These are phyloP conservation scores for Stephanodiscus minutulus DNA, from an alignment of 108 stramenopile species.

Conservation along the genomic window DNA sequence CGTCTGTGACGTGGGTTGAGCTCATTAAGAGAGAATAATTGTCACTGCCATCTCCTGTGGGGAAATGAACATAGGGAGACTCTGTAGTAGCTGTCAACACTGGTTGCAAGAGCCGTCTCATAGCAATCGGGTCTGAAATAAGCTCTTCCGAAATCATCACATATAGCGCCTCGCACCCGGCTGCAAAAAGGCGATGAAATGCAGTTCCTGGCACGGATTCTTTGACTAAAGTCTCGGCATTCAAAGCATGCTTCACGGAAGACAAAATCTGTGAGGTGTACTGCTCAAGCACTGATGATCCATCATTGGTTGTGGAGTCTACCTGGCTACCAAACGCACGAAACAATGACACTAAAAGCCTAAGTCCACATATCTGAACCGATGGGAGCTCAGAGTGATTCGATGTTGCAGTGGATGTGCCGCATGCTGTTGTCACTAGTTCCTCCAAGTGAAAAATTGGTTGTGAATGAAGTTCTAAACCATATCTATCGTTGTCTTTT, in stretches of 20 bases:
- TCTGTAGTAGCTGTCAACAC: slow-evolving; percentile 44
- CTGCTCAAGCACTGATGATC: slow-evolving; percentile 58
- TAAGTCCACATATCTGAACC: slow-evolving; percentile 66
- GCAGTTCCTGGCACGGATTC: slow-evolving; percentile 42
- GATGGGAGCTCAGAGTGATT: slow-evolving; percentile 74
- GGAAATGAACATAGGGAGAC: slow-evolving; percentile 38
- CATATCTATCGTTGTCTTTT: slow-evolving; percentile 1
- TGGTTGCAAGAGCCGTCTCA: slow-evolving; percentile 70
- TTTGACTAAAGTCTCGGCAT: slow-evolving; percentile 30
- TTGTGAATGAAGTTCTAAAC: slow-evolving; percentile 24
- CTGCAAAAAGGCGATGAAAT: slow-evolving; percentile 59
- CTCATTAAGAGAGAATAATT: slow-evolving; percentile 18
- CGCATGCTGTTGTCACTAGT: slow-evolving; percentile 62
- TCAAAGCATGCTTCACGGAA: slow-evolving; percentile 72
- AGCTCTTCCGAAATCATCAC: slow-evolving; percentile 52
- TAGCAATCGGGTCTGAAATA: slow-evolving; percentile 54
- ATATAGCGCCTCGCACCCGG: slow-evolving; percentile 64
- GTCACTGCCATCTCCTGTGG: slow-evolving; percentile 16
- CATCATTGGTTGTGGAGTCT: slow-evolving; percentile 63
- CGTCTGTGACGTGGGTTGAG: slow-evolving; percentile 28
- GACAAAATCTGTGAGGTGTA: slow-evolving; percentile 82
- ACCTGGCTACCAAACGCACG: slow-evolving; percentile 59
- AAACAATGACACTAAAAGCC: slow-evolving; percentile 55
- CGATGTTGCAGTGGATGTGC: slow-evolving; percentile 63
- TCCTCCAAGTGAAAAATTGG: slow-evolving; percentile 65